phyloP scores from a whole-genome alignment of 148 eudicot genomes.

The Amaranthus hypochondriacus region DNA sequence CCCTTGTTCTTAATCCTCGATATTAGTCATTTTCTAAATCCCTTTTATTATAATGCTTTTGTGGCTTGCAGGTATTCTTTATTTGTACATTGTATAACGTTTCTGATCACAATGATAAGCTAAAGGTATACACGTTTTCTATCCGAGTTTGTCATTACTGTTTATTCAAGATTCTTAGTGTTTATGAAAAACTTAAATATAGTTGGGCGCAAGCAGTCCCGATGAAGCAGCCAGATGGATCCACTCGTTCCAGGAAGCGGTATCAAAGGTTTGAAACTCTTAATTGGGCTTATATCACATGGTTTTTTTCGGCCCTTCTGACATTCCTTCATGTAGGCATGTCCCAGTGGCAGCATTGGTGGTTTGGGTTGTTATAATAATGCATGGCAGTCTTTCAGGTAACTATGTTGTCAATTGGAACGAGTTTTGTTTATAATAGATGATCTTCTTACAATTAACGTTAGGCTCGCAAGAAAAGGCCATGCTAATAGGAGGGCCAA shows the following conservation, averaged over 20 bases:
- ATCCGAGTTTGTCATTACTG: slow-evolving; percentile 7
- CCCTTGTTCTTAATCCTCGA: not conserved
- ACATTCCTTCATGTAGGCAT: slow-evolving; percentile 30
- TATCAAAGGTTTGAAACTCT: slow-evolving; percentile 34
- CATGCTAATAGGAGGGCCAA: too few relatives aligned
- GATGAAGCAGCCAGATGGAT: slow-evolving; percentile 78
- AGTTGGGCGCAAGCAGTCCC: slow-evolving; percentile 69
- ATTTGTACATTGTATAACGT: slow-evolving; percentile 59
- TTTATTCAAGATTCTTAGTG: not conserved
- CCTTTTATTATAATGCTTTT: not conserved
- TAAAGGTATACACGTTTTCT: slow-evolving; percentile 44
- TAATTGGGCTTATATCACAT: not conserved
- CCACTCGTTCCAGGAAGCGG: slow-evolving; percentile 51
- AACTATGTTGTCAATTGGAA: slow-evolving; percentile 5
- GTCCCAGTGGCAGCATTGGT: slow-evolving; percentile 25
- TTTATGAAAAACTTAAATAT: slow-evolving; percentile 4
- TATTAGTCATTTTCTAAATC: not conserved
- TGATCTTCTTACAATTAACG: not conserved
- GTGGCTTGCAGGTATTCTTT: slow-evolving; percentile 51
- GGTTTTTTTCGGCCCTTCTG: not conserved
- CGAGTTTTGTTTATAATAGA: not conserved
- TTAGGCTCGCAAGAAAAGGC: not conserved
- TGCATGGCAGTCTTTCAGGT: slow-evolving; percentile 47
- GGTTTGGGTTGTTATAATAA: slow-evolving; percentile 30
- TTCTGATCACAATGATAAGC: slow-evolving; percentile 49